A percentile compares a stretch with the other conserved stretches of the same genome.
Conservation (phyloP, 306 rosid species). For the Lathyrus aphaca region DNA sequence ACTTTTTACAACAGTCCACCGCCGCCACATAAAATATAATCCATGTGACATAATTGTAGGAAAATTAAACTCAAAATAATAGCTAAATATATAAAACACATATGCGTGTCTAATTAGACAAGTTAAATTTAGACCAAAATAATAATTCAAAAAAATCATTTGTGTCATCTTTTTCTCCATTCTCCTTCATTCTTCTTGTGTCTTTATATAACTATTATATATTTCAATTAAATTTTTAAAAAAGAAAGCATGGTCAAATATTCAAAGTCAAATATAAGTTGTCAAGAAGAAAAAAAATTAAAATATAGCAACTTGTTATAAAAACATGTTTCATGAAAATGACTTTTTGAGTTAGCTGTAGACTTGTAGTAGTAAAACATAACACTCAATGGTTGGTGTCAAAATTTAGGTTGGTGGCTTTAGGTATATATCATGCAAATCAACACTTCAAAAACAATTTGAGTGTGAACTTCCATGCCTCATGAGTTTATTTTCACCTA, state of each 20-base stretch:
- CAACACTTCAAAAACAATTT: slow-evolving; percentile 26
- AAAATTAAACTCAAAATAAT: neutral
- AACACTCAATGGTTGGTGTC: slow-evolving; percentile 38
- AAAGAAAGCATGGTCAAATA: slow-evolving; percentile 5
- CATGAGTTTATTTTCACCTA: slow-evolving; percentile 22
- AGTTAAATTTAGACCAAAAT: neutral
- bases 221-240: neutral
- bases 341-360: slow-evolving; percentile 1
- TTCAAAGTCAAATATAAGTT: neutral
- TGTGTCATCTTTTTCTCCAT: neutral
- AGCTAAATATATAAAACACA: neutral
- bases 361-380: slow-evolving; percentile 40
- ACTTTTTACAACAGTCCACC: too few species aligned
- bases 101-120: neutral
- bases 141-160: neutral
- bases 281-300: too few species aligned
- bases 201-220: neutral
- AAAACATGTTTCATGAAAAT: neutral
- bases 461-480: neutral
- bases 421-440: slow-evolving; percentile 25
- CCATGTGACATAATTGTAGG: too few species aligned
- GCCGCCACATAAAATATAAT: too few species aligned
- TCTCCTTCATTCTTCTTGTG: neutral
- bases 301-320: neutral
- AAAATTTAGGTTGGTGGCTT: slow-evolving; percentile 37